Evolutionary conservation across 1,284 basidiomycete species (phyloP), one percentile per base, ranked within the genome.

Genomic region (Bondarzewia mesenterica): DNA sequence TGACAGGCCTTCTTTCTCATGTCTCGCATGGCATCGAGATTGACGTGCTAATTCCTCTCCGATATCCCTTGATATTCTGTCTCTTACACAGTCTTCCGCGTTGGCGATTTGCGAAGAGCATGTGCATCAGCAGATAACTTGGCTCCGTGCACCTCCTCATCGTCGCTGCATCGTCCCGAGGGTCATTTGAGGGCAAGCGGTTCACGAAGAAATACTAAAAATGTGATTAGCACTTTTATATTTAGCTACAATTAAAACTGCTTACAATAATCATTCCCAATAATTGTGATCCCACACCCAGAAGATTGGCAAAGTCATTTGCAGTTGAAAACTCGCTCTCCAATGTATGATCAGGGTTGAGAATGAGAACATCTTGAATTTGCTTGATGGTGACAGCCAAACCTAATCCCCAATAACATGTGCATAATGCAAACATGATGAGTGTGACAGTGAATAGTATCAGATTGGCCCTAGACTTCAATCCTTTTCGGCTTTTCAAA

Each of bases 101-200:
- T 12, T 32, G 12, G 77, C 72, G 65, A 75, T 20, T 79, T n/a
- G 75, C 66, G 10, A 70, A 70, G 57, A 63, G 70, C 54, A 55
- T 73, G 54, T 51, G 65, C 42, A 53, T 63, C 20, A 74, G 72
- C 12, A 76, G 74, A 7, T 60, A 60, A 29, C 62, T 76, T 15
- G 75, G 76, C 8, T 66, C 71, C 2, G 53, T 63, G 6, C 64
- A 49, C 3, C 60, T 78, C 10, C 72, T 73, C 2, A 37, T 68
- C 1, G 54, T 54, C 22, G 70, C 66, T 4, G 50, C 61, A 8
- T 69, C 75, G 4, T 62, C 57, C 1, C 59, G 65, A 48, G 66
- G 53, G 35, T 63, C 61, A 7, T 48, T 51, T 4, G 65, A 61
- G 1, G 64, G 58, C 15, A 58, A 59, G 5, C 57, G 58, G 29